Base-by-base conservation (phyloP, 495 filamentous ascomycete species). In the Hypoxylon rickii region DNA sequence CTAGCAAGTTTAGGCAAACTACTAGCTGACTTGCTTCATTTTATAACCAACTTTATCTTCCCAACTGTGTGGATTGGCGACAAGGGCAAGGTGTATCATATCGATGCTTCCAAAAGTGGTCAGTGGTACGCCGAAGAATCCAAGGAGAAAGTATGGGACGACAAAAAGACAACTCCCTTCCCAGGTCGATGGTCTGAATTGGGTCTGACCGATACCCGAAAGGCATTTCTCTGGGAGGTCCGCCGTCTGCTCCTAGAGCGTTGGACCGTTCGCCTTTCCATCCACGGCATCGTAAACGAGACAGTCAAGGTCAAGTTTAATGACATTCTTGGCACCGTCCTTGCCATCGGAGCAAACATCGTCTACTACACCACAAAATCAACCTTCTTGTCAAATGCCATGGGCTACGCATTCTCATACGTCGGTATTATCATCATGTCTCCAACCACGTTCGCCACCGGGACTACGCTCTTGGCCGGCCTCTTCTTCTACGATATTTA, bases 401-500 rank as follows among this genome's bases (percentile, higher is more conserved):
- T 96, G 63, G 92, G 90, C 3, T 87, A 93, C 63, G 86, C 83
- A 15, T 90, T 96, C 71, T 89, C 86, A 64, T 98, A 98, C 65
- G 80, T 80, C 12, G 79, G 89, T 13, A 74, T 98, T 32, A 82
- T 90, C 48, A 72, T 96, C 53, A 83, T 98, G 76, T 96, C 93
- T 1, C 95, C 94, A 0, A 94, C 92, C 0, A 96, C 89, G 0
- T 96, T 96, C 65, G 75, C 77, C 51, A 96, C 89, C 0, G 94
- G 91, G 2, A 86, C 85, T 1, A 70, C 90, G 19, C 85, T 98
- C 22, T 76, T 97, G 0, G 75, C 70, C 2, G 88, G 86, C 0
- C 76, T 98, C 12, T 97, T 97, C 69, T 79, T 93, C 62, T 98
- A 98, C 63, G 94, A 98, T 61, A 93, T 98, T 44, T 88, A 92